These are phyloP conservation scores for Dioscorea zingiberensis DNA, from an alignment of 106 monocot species.

Conservation along the genomic window DNA sequence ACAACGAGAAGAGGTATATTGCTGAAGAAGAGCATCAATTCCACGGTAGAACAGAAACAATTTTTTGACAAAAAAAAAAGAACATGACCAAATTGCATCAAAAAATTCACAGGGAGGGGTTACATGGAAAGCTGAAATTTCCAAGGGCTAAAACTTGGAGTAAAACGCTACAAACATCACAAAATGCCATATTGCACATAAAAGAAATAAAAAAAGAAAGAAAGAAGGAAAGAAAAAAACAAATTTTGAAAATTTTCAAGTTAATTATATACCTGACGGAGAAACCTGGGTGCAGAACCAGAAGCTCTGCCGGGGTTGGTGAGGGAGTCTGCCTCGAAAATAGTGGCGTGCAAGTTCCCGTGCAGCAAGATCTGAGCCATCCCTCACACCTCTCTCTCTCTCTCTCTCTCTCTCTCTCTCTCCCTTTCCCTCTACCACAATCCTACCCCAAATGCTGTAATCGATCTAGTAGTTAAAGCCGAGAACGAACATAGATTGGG, in stretches of 20 bases:
- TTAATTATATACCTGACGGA: constrained; percentile 40
- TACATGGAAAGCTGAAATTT: no score
- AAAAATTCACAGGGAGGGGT: neutral
- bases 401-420: no score
- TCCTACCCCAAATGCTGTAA: no score
- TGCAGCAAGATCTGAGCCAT: constrained; percentile 75
- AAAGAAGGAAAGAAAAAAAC: neutral
- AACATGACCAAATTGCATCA: neutral
- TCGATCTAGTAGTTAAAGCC: no score
- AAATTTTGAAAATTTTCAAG: neutral
- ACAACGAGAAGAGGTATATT: no score
- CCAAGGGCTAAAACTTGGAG: neutral
- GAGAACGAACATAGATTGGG: no score
- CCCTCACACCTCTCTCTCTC: no score
- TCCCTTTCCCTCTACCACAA: no score
- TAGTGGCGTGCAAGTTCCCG: constrained; percentile 61
- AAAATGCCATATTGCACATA: neutral
- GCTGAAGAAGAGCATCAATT: no score
- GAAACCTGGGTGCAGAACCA: constrained; percentile 40
- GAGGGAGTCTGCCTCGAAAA: constrained; percentile 54
- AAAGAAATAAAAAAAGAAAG: neutral
- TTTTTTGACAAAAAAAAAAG: no score
- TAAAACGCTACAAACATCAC: neutral
- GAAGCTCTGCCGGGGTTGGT: constrained; percentile 18
- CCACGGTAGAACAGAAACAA: no score